Conservation (phyloP, 257 asterid species). For the Penstemon davidsonii region DNA sequence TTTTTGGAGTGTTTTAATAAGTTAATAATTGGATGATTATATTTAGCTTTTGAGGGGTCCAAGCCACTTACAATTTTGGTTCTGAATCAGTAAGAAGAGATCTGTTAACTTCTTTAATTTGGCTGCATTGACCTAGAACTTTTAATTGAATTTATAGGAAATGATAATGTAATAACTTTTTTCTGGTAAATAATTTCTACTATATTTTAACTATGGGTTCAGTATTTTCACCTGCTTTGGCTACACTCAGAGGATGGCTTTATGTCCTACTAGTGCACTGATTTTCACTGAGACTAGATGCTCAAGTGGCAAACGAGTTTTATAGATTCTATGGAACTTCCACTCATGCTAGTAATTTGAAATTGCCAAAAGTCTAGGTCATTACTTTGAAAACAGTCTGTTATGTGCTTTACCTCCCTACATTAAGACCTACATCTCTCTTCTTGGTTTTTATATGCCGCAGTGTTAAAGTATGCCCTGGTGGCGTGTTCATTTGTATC, state of each 20-base stretch:
- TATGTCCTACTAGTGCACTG: background rate
- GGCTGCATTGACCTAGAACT: slow-evolving; percentile 9
- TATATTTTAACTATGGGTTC: slow-evolving; percentile 5
- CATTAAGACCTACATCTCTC: background rate
- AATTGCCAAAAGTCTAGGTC: background rate
- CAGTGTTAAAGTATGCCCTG: too few species aligned
- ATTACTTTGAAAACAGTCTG: slow-evolving; percentile 2
- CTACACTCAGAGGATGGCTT: background rate
- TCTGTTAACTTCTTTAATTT: background rate
- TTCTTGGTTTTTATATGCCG: background rate
- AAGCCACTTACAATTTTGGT: slow-evolving; percentile 6
- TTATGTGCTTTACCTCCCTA: background rate
- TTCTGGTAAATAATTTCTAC: background rate
- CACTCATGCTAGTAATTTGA: slow-evolving; percentile 7
- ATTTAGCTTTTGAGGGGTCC: slow-evolving; percentile 6
- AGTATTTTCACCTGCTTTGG: slow-evolving; percentile 1
- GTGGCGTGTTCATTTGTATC: background rate
- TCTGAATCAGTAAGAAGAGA: background rate
- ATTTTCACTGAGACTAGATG: too few species aligned
- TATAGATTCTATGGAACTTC: background rate
- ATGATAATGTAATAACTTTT: background rate
- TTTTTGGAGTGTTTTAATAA: slow-evolving; percentile 6
- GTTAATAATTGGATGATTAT: background rate
- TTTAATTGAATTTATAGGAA: slow-evolving; percentile 9
- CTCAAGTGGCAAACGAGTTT: background rate